Percentiles rank a stretch among this genome's conserved stretches.
Evolutionary conservation across 1,284 basidiomycete species (phyloP).

Genomic region (Heterobasidion parviporum): DNA sequence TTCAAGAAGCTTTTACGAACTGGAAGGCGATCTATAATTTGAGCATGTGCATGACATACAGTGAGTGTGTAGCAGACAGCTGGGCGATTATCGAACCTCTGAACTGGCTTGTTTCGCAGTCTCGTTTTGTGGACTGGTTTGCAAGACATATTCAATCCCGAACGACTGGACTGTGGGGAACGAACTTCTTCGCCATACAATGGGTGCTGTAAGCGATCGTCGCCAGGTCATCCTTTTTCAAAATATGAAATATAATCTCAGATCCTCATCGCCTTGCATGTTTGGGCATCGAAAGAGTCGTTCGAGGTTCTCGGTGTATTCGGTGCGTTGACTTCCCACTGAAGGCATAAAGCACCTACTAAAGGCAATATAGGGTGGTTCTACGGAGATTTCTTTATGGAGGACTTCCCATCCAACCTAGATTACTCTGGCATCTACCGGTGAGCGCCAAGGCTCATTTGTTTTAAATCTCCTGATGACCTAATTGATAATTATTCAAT

Average conservation of each 20-base stretch:
- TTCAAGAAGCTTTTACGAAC: conserved; percentile 87
- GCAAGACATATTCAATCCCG: conserved; percentile 82
- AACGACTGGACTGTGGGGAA: conserved; percentile 85
- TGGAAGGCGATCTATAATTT: conserved; percentile 95
- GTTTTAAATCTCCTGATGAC: not conserved
- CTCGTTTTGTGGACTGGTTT: conserved; percentile 55
- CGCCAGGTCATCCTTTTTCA: not conserved
- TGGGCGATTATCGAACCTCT: not conserved
- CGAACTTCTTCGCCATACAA: conserved; percentile 80
- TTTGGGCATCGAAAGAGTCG: conserved; percentile 87
- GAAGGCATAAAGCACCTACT: not conserved
- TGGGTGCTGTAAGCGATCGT: conserved; percentile 63
- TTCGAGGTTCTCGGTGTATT: conserved; percentile 92
- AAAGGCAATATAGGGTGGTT: conserved; percentile 70
- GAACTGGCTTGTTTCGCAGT: not conserved
- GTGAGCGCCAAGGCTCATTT: conserved; percentile 25
- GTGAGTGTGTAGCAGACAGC: conserved; percentile 33
- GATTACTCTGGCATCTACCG: conserved; percentile 97
- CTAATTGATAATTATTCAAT: not conserved
- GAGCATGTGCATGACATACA: conserved; percentile 91
- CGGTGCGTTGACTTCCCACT: conserved; percentile 35
- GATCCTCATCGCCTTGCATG: conserved; percentile 82
- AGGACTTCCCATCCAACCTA: conserved; percentile 84
- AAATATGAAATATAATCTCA: conserved; percentile 20
- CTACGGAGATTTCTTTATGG: conserved; percentile 97